Evolutionary conservation across 2,329 filamentous ascomycete species (phyloP), one percentile per base, ranked within the genome.

Genomic region (Verticillium isaacii): DNA sequence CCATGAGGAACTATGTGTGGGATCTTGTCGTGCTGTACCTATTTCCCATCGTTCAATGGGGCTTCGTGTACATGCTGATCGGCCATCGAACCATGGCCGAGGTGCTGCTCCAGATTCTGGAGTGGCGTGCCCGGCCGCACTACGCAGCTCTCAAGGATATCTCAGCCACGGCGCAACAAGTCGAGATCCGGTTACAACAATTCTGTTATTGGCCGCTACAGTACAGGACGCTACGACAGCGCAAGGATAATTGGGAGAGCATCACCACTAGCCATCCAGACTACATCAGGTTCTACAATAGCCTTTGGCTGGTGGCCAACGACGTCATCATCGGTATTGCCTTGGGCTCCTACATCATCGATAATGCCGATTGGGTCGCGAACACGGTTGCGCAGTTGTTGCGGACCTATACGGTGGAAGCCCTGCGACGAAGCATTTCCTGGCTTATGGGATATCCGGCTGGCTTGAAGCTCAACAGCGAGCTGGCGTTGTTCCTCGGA

Each of bases 141-240:
- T 89, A 89, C 58, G 89, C 93, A 50, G 95, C 95, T 0, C 78
- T 99, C 61, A 98, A 98, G 73, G 95, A 99, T 72, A 87, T 98
- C 55, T 98, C 93, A 36, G 95, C 95, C 15, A 98, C 94, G 0
- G 95, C 95, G 29, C 95, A 99, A 73, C 95, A 99, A 75, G 89
- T 99, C 39, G 95, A 99, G 75, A 97, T 99, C 66, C 90, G 95
- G 5, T 83, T 99, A 25, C 93, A 98, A 72, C 95, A 99, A 73
- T 98, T 98, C 72, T 98, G 94, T 76, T 99, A 99, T 74, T 98
- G 94, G 93, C 96, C 95, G 2, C 92, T 96, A 76, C 94, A 99
- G 74, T 97, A 98, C 72, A 84, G 94, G 54, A 98, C 93, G 17
- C 77, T 99, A 56, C 89, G 93, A n/a, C 88, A 91, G 71, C 85